Evolutionary conservation across 2,329 filamentous ascomycete species (phyloP), one percentile per base, ranked within the genome.

Genomic region (Aspergillus sp.): DNA sequence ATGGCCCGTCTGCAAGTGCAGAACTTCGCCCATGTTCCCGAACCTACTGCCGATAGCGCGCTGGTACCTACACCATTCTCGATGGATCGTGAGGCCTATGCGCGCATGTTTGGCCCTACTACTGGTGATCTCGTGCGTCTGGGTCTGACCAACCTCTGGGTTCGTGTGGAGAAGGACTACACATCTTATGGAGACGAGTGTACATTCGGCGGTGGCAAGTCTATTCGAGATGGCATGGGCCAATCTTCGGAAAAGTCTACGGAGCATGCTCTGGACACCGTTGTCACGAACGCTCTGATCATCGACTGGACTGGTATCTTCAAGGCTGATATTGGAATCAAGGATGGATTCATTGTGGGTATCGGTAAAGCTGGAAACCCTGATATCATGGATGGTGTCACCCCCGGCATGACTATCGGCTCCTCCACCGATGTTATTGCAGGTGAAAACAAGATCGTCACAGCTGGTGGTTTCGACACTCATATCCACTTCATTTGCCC

Each of bases 401-500:
- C 89, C 61, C 82, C 87, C 0, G 84, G 87, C 58, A 87, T 98
- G 87, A 80, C 97, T 1, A 87, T 97, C 9, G 94, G 94, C 10
- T 89, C 89, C 64, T 91, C 90, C 67, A 98, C 94, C 0, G 94
- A 98, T 80, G 91, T 97, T 21, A 88, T 98, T 72, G 92, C 94
- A 17, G 93, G 87, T 13, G 94, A 98, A 78, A 88, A 90, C 68
- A 91, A 91, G 79, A 97, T 98, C 64, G 80, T 98, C 56, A 98
- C 94, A 0, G 91, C 92, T 1, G 94, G 94, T 66, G 94, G 91
- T 1, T 87, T 97, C 64, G 94, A 98, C 76, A 87, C 90, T 4
- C 93, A 97, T 70, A 92, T 97, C 64, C 94, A 98, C 76, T 91
- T 94, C 71, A 97, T 98, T 74, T 97, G 93, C 72, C 94, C 94